A percentile compares a stretch with the other conserved stretches of the same genome.
Conservation (phyloP, 352 stramenopile species). For the Phytopythium aichiense region DNA sequence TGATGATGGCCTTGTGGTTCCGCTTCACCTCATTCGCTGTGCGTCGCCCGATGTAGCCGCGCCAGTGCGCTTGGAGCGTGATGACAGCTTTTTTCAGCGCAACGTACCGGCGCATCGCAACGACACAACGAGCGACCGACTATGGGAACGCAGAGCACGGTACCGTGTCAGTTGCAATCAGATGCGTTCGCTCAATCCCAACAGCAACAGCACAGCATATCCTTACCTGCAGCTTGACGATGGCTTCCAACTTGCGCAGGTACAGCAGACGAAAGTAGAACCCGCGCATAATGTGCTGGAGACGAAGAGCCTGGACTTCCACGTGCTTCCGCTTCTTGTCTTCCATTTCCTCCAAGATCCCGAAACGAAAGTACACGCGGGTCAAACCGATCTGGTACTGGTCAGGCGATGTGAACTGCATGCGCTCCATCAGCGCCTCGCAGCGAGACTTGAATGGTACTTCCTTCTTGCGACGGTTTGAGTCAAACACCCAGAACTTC, state of each 20-base stretch:
- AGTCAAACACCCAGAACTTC: constrained; percentile 77
- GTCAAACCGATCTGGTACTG: constrained; percentile 76
- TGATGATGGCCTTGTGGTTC: constrained; percentile 56
- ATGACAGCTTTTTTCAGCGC: constrained; percentile 52
- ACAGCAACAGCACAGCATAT: neutral
- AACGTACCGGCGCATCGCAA: constrained; percentile 72
- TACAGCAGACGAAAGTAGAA: constrained; percentile 60
- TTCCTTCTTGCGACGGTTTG: constrained; percentile 29
- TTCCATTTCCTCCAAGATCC: constrained; percentile 77
- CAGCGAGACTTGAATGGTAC: constrained; percentile 42
- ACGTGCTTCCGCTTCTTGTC: constrained; percentile 51
- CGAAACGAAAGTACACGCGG: constrained; percentile 80
- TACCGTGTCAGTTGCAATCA: neutral
- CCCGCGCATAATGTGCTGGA: constrained; percentile 74
- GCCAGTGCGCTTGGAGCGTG: constrained; percentile 70
- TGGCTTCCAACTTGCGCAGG: constrained; percentile 57
- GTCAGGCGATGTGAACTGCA: constrained; percentile 57
- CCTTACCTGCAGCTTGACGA: constrained; percentile 73
- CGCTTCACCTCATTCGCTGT: constrained; percentile 43
- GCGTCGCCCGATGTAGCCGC: constrained; percentile 61
- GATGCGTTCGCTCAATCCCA: neutral
- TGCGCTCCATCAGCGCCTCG: constrained; percentile 52
- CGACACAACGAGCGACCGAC: constrained; percentile 78
- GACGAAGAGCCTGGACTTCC: constrained; percentile 51
- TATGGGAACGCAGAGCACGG: constrained; percentile 11